phyloP scores from a whole-genome alignment of 345 rosid species.

The Chamaenerion angustifolium region DNA sequence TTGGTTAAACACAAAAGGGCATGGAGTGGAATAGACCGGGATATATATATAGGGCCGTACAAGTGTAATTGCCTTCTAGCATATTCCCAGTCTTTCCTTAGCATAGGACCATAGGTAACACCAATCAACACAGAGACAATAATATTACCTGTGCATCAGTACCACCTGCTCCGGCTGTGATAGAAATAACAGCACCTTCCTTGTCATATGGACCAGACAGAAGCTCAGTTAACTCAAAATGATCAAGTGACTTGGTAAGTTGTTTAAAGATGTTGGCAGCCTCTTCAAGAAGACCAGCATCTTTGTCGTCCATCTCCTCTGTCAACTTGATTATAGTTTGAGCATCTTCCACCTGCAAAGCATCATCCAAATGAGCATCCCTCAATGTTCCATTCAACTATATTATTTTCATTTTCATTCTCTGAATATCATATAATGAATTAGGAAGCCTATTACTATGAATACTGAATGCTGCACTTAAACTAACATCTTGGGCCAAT shows the following conservation, averaged over 20 bases:
- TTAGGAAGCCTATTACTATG: too few species aligned
- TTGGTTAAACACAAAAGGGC: too few species aligned
- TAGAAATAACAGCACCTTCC: constrained; percentile 76
- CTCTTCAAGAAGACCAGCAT: constrained; percentile 76
- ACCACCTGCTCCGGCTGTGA: constrained; percentile 97
- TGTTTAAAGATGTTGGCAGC: constrained; percentile 55
- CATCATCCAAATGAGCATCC: neutral
- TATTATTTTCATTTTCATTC: too few species aligned
- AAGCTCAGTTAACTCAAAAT: constrained; percentile 80
- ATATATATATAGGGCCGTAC: too few species aligned
- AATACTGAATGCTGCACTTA: too few species aligned
- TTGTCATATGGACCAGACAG: constrained; percentile 88
- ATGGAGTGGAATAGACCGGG: too few species aligned
- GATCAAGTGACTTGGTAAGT: constrained; percentile 51
- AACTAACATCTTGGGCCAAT: too few species aligned
- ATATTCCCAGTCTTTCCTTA: too few species aligned
- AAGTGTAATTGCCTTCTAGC: constrained; percentile 6
- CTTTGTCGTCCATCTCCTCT: constrained; percentile 86
- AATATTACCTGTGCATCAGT: constrained; percentile 97
- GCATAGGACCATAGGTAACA: too few species aligned
- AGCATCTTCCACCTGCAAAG: constrained; percentile 74
- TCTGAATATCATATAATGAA: too few species aligned
- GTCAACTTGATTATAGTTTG: constrained; percentile 71
- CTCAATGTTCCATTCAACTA: too few species aligned
- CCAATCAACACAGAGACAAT: too few species aligned